Evolutionary conservation across 495 filamentous ascomycete species (phyloP).

Genomic region (Daldinia decipiens): DNA sequence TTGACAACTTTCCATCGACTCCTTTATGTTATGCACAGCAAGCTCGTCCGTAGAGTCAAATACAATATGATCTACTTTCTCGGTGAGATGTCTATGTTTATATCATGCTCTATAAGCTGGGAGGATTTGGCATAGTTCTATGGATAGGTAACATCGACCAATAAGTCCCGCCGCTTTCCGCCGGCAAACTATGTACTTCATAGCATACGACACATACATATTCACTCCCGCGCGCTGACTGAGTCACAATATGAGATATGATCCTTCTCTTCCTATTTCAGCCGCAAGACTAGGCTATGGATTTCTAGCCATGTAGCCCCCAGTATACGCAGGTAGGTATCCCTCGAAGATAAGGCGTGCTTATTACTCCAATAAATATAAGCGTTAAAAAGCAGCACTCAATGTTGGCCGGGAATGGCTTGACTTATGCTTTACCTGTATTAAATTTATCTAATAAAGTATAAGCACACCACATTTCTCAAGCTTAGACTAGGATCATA

Average conservation of each 20-base stretch:
- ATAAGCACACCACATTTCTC: neutral
- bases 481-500: neutral
- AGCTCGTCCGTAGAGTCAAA: neutral
- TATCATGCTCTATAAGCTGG: neutral
- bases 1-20: neutral
- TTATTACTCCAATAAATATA: neutral
- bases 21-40: neutral
- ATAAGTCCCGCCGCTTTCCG: neutral
- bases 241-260: constrained; percentile 2
- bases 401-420: neutral
- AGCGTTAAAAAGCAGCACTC: neutral
- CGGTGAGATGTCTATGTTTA: neutral
- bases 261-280: constrained; percentile 15
- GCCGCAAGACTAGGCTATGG: neutral
- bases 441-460: neutral
- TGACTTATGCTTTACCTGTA: neutral
- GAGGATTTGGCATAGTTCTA: neutral
- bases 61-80: neutral
- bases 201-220: constrained; percentile 1
- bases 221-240: neutral
- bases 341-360: neutral
- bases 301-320: neutral
- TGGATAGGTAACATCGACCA: neutral
- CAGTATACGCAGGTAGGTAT: neutral
- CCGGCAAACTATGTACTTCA: neutral